Conservation (phyloP, 768 basidiomycete species). For the Leccinum fibrillosum region DNA sequence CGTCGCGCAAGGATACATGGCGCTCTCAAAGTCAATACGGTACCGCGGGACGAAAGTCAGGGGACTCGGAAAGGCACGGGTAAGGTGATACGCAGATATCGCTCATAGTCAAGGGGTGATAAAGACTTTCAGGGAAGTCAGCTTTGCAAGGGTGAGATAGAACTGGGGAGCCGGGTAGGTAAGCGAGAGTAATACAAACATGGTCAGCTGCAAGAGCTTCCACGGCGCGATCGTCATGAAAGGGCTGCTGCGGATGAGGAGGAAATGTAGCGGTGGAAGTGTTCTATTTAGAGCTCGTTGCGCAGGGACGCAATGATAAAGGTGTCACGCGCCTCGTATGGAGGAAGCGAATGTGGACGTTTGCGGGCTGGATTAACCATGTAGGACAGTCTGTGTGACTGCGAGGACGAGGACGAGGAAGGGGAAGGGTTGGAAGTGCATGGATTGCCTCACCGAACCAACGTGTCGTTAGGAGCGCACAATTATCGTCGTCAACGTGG, state of each 20-base stretch:
- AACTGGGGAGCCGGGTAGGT: constrained; percentile 16
- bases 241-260: constrained; percentile 17
- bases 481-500: constrained; percentile 26
- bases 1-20: constrained; percentile 31
- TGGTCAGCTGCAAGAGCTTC: constrained; percentile 12
- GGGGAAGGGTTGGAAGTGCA: constrained; percentile 28
- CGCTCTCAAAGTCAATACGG: constrained; percentile 31
- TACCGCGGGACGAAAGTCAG: constrained; percentile 11
- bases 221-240: constrained; percentile 31
- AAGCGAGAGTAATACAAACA: constrained; percentile 16
- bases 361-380: constrained; percentile 26
- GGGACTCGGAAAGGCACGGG: not conserved
- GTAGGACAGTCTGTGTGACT: not conserved
- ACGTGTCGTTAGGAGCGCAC: constrained; percentile 32
- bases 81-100: not conserved
- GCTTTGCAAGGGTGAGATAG: constrained; percentile 26
- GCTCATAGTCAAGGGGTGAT: constrained; percentile 20
- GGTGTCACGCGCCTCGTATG: constrained; percentile 29
- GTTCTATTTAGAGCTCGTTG: constrained; percentile 36
- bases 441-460: constrained; percentile 23
- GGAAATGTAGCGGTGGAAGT: constrained; percentile 19
- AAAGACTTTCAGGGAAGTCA: constrained; percentile 31
- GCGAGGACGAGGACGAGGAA: constrained; percentile 27
- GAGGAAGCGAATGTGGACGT: constrained; percentile 33
- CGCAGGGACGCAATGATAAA: constrained; percentile 33